Percentiles rank a stretch among this genome's conserved stretches.
Conservation (phyloP, 257 asterid species). For the Ilex aquifolium region DNA sequence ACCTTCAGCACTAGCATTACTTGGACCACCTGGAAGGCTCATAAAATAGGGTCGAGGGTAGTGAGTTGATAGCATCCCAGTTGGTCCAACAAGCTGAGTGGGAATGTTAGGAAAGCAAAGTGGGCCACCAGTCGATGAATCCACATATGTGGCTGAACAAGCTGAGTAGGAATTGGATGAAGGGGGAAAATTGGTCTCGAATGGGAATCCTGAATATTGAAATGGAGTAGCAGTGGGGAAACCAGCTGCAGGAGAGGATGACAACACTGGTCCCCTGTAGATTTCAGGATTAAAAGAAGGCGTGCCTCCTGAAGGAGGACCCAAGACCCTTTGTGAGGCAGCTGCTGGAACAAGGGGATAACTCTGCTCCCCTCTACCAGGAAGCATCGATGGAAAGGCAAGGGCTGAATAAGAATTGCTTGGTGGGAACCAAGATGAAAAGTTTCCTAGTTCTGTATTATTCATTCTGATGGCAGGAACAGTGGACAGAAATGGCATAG, state of each 20-base stretch:
- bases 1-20: slow-evolving; percentile 37
- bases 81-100: slow-evolving; percentile 55
- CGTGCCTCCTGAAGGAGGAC: slow-evolving; percentile 33
- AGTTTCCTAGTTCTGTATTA: slow-evolving; percentile 7
- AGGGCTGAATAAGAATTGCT: not conserved
- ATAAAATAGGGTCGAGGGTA: slow-evolving; percentile 68
- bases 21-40: slow-evolving; percentile 41
- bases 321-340: slow-evolving; percentile 56
- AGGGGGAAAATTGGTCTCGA: slow-evolving; percentile 48
- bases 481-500: slow-evolving; percentile 10
- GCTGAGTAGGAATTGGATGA: slow-evolving; percentile 53
- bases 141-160: slow-evolving; percentile 30
- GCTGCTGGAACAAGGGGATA: slow-evolving; percentile 29
- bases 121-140: slow-evolving; percentile 53
- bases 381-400: not conserved
- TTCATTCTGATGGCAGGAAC: slow-evolving; percentile 20
- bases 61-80: slow-evolving; percentile 49
- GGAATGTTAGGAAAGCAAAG: slow-evolving; percentile 42
- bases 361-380: too few species aligned
- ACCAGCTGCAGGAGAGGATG: slow-evolving; percentile 72
- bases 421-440: slow-evolving; percentile 10
- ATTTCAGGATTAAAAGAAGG: slow-evolving; percentile 44
- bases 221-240: slow-evolving; percentile 18
- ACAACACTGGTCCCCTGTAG: slow-evolving; percentile 69
- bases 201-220: slow-evolving; percentile 33